Evolutionary conservation across 2,329 filamentous ascomycete species (phyloP).

Genomic region (Periconia digitata): DNA sequence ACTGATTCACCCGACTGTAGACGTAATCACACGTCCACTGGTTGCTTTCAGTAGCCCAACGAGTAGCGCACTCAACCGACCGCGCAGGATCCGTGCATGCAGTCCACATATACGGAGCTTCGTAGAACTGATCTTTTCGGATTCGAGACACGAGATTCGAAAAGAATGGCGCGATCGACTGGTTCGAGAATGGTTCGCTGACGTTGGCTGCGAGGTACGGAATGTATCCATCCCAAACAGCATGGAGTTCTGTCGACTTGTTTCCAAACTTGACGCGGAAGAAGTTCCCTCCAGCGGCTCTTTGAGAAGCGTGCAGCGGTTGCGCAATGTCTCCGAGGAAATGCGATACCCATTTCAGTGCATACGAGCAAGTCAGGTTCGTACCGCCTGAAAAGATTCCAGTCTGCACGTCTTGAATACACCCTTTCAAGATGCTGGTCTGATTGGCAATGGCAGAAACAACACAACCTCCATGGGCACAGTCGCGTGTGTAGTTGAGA

Average conservation of each 20-base stretch:
- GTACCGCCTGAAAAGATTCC: conserved; percentile 18
- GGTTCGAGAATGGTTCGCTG: conserved; percentile 35
- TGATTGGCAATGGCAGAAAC: conserved; percentile 48
- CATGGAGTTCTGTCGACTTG: conserved; percentile 39
- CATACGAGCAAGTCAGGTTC: conserved; percentile 43
- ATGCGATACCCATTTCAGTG: conserved; percentile 47
- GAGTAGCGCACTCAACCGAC: conserved; percentile 36
- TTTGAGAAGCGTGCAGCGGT: conserved; percentile 44
- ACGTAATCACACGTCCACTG: conserved; percentile 45
- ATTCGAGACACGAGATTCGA: conserved; percentile 38
- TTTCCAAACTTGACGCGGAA: conserved; percentile 41
- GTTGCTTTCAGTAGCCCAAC: conserved; percentile 44
- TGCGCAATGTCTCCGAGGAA: conserved; percentile 47
- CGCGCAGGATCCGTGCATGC: conserved; percentile 37
- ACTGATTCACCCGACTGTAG: conserved; percentile 33
- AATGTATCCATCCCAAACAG: conserved; percentile 45
- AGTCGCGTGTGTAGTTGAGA: conserved; percentile 42
- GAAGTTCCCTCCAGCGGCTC: conserved; percentile 42
- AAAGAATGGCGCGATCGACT: conserved; percentile 41
- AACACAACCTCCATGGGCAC: conserved; percentile 42
- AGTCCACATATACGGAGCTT: conserved; percentile 40
- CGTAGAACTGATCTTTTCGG: conserved; percentile 36
- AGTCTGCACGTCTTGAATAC: conserved; percentile 33
- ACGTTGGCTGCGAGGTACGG: conserved; percentile 41
- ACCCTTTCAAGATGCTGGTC: conserved; percentile 41